These are phyloP conservation scores for Aeschynomene evenia DNA, from an alignment of 306 rosid species.

Conservation along the genomic window DNA sequence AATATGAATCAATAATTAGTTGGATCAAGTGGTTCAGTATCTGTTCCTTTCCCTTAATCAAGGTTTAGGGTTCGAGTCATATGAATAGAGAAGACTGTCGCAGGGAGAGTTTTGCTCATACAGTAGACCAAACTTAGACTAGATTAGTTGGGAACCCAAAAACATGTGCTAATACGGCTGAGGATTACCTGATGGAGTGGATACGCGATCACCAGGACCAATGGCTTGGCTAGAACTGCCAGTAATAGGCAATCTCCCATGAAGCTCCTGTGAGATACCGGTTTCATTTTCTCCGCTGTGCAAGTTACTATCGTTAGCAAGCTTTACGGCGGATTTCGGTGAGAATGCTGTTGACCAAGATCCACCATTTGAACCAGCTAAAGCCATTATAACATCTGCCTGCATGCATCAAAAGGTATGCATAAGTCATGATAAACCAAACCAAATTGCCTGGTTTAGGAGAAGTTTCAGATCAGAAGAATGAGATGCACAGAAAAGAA, in stretches of 20 bases:
- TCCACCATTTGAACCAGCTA: slow-evolving; percentile 97
- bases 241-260: slow-evolving; percentile 49
- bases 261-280: slow-evolving; percentile 55
- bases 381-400: slow-evolving; percentile 97
- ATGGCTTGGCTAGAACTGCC: slow-evolving; percentile 55
- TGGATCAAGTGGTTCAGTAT: no score
- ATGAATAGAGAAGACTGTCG: no score
- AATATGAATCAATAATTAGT: no score
- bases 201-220: slow-evolving; percentile 48
- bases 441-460: not conserved
- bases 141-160: not conserved
- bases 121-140: no score
- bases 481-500: not conserved
- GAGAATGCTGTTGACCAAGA: slow-evolving; percentile 93
- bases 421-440: slow-evolving; percentile 23
- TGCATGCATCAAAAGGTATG: slow-evolving; percentile 39
- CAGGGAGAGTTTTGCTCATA: no score
- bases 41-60: no score
- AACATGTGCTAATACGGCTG: not conserved
- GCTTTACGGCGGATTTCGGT: slow-evolving; percentile 56
- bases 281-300: slow-evolving; percentile 67
- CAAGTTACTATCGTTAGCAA: slow-evolving; percentile 46
- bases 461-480: slow-evolving; percentile 22
- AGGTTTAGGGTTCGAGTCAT: no score
- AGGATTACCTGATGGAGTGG: slow-evolving; percentile 55